Percentiles rank a stretch among this genome's conserved stretches.
Conservation (phyloP, 192 early-diverging fungal species). For the Phlyctochytrium planicorne region DNA sequence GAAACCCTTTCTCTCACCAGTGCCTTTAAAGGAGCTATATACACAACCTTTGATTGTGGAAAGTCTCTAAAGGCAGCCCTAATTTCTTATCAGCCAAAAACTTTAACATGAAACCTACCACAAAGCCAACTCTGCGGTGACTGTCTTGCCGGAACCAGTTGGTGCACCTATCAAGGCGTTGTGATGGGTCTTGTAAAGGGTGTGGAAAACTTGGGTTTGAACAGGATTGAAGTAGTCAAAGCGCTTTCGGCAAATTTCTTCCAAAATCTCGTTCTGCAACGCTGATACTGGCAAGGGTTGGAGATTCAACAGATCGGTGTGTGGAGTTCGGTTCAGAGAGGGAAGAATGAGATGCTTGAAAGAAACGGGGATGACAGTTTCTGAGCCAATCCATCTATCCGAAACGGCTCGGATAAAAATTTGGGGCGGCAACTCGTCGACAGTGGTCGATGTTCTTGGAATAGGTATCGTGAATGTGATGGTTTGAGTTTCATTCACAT, state of each 20-base stretch:
- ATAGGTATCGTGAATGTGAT: constrained; percentile 89
- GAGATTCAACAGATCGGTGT: constrained; percentile 90
- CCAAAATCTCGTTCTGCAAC: constrained; percentile 75
- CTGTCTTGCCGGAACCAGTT: constrained; percentile 97
- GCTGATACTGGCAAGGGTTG: constrained; percentile 89
- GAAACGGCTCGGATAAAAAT: constrained; percentile 91
- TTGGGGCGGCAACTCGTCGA: constrained; percentile 85
- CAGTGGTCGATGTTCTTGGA: constrained; percentile 46
- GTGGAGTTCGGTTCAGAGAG: constrained; percentile 68
- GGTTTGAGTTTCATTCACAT: constrained; percentile 52
- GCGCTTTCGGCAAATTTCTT: constrained; percentile 78
- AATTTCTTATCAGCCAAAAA: constrained; percentile 5
- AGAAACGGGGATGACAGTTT: constrained; percentile 80
- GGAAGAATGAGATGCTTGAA: constrained; percentile 93
- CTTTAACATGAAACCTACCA: constrained; percentile 57
- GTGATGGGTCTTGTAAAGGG: constrained; percentile 79
- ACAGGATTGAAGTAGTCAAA: constrained; percentile 98
- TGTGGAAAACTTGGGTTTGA: constrained; percentile 99
- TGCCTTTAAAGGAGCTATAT: constrained; percentile 97
- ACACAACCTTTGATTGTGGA: constrained; percentile 85
- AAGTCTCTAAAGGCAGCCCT: constrained; percentile 76
- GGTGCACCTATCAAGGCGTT: constrained; percentile 94
- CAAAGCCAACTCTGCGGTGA: constrained; percentile 95
- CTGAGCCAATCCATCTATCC: constrained; percentile 93
- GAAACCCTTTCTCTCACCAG: constrained; percentile 91